Conservation (phyloP, 768 basidiomycete species). For the Collybia mongolica region DNA sequence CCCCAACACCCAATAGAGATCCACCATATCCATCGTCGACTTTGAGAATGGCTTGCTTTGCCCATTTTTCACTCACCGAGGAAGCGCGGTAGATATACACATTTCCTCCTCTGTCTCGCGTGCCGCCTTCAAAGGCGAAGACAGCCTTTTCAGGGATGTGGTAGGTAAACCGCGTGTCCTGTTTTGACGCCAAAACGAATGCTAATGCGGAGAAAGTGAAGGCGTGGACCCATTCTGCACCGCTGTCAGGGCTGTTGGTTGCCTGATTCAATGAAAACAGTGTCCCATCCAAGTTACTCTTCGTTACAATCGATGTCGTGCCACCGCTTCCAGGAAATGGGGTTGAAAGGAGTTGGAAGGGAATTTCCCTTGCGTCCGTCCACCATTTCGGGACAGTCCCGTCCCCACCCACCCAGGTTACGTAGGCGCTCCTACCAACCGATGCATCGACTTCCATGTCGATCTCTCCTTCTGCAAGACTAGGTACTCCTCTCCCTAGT, state of each 20-base stretch:
- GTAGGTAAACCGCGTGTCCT: constrained; percentile 84
- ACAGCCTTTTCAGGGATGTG: constrained; percentile 60
- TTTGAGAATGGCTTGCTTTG: constrained; percentile 80
- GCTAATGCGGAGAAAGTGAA: constrained; percentile 88
- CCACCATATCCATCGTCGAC: constrained; percentile 71
- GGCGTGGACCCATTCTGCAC: constrained; percentile 64
- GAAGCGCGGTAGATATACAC: constrained; percentile 80
- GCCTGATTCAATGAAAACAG: constrained; percentile 49
- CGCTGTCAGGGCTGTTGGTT: constrained; percentile 13
- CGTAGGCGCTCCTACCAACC: constrained; percentile 60
- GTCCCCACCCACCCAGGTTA: constrained; percentile 66
- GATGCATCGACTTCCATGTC: constrained; percentile 86
- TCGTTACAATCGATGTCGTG: constrained; percentile 53
- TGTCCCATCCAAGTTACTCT: constrained; percentile 73
- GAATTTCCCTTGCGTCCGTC: constrained; percentile 28
- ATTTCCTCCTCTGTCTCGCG: constrained; percentile 69
- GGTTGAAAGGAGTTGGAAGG: constrained; percentile 62
- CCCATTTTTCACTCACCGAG: constrained; percentile 50
- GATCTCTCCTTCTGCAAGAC: constrained; percentile 83
- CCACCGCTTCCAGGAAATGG: constrained; percentile 56
- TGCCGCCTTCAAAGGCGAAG: constrained; percentile 83
- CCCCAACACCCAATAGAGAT: constrained; percentile 74
- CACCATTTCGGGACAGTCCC: constrained; percentile 47
- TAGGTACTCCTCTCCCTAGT: constrained; percentile 69
- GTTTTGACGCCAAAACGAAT: constrained; percentile 93